Evolutionary conservation across 2,329 filamentous ascomycete genomes (phyloP).

Genomic region (Moelleriella libera): DNA sequence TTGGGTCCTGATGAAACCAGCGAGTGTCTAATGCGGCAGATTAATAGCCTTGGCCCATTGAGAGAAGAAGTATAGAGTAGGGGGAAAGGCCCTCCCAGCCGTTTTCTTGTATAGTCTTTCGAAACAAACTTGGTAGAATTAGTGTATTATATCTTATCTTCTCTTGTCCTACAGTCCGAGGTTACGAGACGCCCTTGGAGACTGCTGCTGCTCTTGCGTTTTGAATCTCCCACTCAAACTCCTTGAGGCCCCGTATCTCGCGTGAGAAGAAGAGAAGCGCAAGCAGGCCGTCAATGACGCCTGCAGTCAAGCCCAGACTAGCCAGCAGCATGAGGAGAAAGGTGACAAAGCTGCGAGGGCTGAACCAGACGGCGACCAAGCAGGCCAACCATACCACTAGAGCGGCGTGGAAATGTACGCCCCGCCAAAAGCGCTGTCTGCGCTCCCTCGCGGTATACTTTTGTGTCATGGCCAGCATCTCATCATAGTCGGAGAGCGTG

Average conservation of each 20-base stretch:
- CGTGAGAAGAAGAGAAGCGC: conserved; percentile 74
- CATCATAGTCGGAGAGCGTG: conserved; percentile 30
- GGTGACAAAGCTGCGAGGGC: conserved; percentile 57
- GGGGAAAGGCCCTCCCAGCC: neutral
- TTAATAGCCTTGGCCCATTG: no score
- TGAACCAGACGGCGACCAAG: conserved; percentile 77
- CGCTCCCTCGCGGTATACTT: conserved; percentile 59
- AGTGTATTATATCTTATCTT: conserved; percentile 8
- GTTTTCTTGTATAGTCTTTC: no score
- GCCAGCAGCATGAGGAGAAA: conserved; percentile 72
- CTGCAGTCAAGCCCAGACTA: conserved; percentile 62
- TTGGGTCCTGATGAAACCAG: neutral
- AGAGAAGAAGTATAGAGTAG: no score
- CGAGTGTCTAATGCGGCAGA: neutral
- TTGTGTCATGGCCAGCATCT: conserved; percentile 57
- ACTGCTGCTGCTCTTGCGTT: conserved; percentile 42
- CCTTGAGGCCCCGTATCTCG: conserved; percentile 69
- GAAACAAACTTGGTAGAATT: conserved; percentile 2
- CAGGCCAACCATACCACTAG: conserved; percentile 57
- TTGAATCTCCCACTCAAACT: conserved; percentile 87
- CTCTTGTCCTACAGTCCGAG: neutral
- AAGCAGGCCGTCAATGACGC: conserved; percentile 73
- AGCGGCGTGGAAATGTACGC: conserved; percentile 58
- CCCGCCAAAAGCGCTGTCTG: conserved; percentile 56
- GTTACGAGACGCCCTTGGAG: neutral